Evolutionary conservation across 2,329 filamentous ascomycete species (phyloP).

Genomic region (Fusarium pininemorale): DNA sequence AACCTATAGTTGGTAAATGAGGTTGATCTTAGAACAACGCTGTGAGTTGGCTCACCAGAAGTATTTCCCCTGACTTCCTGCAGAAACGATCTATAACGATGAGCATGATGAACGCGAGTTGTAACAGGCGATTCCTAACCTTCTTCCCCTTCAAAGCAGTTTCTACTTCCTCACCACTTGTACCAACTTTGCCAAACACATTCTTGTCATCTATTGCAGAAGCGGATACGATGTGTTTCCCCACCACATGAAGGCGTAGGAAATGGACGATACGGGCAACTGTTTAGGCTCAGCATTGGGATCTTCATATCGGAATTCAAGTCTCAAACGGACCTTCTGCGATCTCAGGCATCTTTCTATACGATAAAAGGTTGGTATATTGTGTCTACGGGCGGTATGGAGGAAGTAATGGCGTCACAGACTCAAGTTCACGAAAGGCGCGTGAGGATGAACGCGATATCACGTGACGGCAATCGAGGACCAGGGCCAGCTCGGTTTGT

Average conservation of each 20-base stretch:
- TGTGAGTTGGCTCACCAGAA: conserved; percentile 71
- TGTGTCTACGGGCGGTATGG: neutral
- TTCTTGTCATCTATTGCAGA: conserved; percentile 80
- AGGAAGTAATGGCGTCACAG: conserved; percentile 17
- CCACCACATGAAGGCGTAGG: conserved; percentile 83
- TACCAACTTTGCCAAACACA: conserved; percentile 91
- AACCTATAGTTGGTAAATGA: conserved; percentile 47
- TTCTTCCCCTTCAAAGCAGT: conserved; percentile 79
- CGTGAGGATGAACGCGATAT: conserved; percentile 30
- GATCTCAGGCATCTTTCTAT: conserved; percentile 66
- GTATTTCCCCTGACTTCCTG: conserved; percentile 93
- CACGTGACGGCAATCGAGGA: conserved; percentile 27
- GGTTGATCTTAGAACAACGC: neutral
- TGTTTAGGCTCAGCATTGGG: conserved; percentile 41
- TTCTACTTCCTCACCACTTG: conserved; percentile 77
- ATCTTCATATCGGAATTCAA: neutral
- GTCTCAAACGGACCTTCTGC: conserved; percentile 59
- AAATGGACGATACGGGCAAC: conserved; percentile 89
- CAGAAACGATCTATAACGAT: conserved; percentile 60
- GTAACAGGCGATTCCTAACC: conserved; percentile 38
- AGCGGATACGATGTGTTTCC: conserved; percentile 78
- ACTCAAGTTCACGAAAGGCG: conserved; percentile 11
- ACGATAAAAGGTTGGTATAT: neutral
- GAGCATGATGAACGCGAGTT: neutral
- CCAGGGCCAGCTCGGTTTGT: neutral